phyloP scores from a whole-genome alignment of 140 eudicot species.

The Ambrosia hybrid region DNA sequence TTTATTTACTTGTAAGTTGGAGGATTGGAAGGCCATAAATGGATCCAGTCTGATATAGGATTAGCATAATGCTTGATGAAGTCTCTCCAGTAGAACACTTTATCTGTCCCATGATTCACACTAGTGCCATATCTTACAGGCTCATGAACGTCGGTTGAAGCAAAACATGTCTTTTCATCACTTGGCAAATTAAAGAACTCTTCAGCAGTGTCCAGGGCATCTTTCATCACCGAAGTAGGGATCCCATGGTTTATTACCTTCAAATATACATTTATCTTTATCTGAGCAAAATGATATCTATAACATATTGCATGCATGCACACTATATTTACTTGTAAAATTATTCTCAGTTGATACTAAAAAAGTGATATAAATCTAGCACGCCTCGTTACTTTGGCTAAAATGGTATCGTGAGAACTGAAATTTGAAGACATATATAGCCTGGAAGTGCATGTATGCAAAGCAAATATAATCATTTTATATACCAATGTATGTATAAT shows the following conservation, averaged over 20 bases:
- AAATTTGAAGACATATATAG: conserved; percentile 13
- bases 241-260: conserved; percentile 80
- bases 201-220: conserved; percentile 49
- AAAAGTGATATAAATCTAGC: conserved; percentile 3
- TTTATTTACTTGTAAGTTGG: conserved; percentile 55
- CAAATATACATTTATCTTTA: conserved; percentile 9
- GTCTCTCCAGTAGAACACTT: conserved; percentile 68
- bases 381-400: conserved; percentile 11
- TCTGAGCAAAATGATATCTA: conserved; percentile 3
- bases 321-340: conserved; percentile 21
- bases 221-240: conserved; percentile 40
- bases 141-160: conserved; percentile 53
- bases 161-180: conserved; percentile 52
- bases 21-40: conserved; percentile 71
- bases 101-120: conserved; percentile 49
- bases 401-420: conserved; percentile 18
- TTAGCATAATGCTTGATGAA: conserved; percentile 67
- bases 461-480: conserved; percentile 12
- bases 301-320: conserved; percentile 26
- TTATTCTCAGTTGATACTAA: background rate
- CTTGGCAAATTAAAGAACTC: conserved; percentile 55
- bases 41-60: conserved; percentile 54
- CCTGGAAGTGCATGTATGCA: conserved; percentile 19
- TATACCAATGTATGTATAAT: conserved; percentile 3
- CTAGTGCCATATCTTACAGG: conserved; percentile 77